Evolutionary conservation across 208 protist species (phyloP), one percentile per base, ranked within the genome.

Genomic region (Acanthamoeba sp.): DNA sequence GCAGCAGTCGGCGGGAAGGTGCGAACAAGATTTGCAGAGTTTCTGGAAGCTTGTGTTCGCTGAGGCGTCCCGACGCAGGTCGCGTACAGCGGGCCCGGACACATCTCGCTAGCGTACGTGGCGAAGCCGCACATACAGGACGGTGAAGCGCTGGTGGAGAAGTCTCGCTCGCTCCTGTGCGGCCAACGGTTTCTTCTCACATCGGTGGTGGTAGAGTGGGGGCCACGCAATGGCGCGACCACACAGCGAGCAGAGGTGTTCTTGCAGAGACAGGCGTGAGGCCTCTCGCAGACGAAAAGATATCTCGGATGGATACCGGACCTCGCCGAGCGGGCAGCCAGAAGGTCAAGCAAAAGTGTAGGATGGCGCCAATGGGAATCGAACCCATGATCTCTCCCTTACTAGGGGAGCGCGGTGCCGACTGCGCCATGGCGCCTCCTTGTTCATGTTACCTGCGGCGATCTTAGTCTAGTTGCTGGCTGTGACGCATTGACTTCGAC

Each of bases 311-410:
- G n/a, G n/a, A n/a, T n/a, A 48, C 42, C 6, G 42, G 42, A 48
- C 6, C 42, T 10, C 3, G 6, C 42, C 3, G 10, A 10, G 42
- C 42, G 42, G n/a, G n/a, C n/a, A 48, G 42, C 6, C 42, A 48
- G 10, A 10, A 48, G 42, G 42, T 48, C 42, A 10, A 48, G 10
- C 3, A 48, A 48, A 48, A 48, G 42, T 14, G 42, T 48, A 78
- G 66, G 20, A 78, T 78, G 66, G 66, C 66, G 66, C 66, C 66
- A 42, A 78, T 78, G 66, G 66, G 66, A 78, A 78, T 78, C 66
- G 66, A 78, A 78, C 66, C 66, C 66, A 78, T 78, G 66, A 78
- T 78, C 66, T 78, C 66, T 78, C 66, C 66, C 66, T 34, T 34
- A 78, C 66, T 78, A 78, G 66, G 66, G 66, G 64, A 73, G 64